phyloP scores from a whole-genome alignment of 306 rosid species.

The Abrus precatorius region DNA sequence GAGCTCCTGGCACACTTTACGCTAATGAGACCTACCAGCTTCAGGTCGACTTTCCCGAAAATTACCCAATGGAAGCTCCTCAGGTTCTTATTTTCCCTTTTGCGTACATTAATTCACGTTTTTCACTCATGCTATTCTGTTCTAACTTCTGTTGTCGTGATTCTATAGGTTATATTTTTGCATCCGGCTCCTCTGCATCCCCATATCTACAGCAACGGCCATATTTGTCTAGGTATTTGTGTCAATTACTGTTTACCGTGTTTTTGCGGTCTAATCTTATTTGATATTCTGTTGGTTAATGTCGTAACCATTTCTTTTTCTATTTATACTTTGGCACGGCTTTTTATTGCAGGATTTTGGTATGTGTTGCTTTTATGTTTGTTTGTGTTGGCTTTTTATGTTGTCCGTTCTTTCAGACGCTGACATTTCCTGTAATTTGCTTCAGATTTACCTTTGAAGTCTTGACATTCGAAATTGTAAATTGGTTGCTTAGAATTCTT shows the following conservation, averaged over 20 bases:
- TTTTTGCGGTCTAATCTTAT: not conserved
- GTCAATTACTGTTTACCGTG: not conserved
- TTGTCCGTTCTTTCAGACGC: constrained; percentile 20
- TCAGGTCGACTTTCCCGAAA: constrained; percentile 99
- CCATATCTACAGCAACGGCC: constrained; percentile 98
- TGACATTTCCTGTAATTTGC: constrained; percentile 32
- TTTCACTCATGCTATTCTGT: constrained; percentile 28
- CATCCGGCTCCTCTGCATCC: constrained; percentile 99
- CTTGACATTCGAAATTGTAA: constrained; percentile 8
- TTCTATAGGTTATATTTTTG: constrained; percentile 89
- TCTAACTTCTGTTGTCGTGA: constrained; percentile 40
- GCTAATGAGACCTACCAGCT: constrained; percentile 93
- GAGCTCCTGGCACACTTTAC: constrained; percentile 97
- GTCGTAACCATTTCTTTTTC: constrained; percentile 4
- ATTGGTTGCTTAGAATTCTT: constrained; percentile 24
- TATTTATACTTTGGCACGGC: not conserved
- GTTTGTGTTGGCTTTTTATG: constrained; percentile 29
- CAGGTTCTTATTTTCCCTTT: constrained; percentile 63
- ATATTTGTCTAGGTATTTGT: constrained; percentile 93
- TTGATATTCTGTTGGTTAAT: not conserved
- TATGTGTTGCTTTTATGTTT: constrained; percentile 24
- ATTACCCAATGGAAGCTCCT: constrained; percentile 99
- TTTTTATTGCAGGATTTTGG: constrained; percentile 36
- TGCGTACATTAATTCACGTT: not conserved
- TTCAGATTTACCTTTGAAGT: constrained; percentile 24